Base-by-base conservation (phyloP, 345 rosid genomes). In the Eucalyptus leucophloia region DNA sequence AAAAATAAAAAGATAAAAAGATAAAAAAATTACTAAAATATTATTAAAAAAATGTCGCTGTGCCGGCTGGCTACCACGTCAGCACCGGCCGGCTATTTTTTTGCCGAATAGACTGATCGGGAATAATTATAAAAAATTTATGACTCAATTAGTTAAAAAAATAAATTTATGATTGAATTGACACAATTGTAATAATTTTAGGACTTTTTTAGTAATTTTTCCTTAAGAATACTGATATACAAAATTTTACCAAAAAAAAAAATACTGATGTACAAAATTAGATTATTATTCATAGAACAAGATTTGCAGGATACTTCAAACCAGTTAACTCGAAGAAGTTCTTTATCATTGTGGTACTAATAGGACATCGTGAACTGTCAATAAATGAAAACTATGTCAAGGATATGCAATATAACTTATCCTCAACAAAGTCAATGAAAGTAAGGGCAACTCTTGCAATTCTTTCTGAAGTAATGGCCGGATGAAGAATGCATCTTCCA, bases 1-100 rank as follows among this genome's bases (percentile, higher is more conserved):
- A 47, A 47, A 47, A 11, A n/a, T n/a, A 47, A 45, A 40, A 9
- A 1, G 1, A 45, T 2, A 9, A 9, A 9, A 45, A 0, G 1
- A 47, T 45, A 11, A 47, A 1, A 45, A 47, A 11, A 47, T 47
- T 45, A 45, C 9, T 45, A 45, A 45, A 45, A 45, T 45, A 45
- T 45, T 40, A 40, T 40, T 40, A 40, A 40, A 40, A 40, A 40
- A 40, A n/a, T n/a, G n/a, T n/a, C n/a, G n/a, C n/a, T n/a, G 40
- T 40, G 5, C 40, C 5, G 40, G 40, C 40, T 40, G 40, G 40
- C 5, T 40, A 5, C 40, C 40, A 40, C 5, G 40, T 40, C 40
- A 40, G 40, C 40, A 40, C 40, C 40, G 40, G 5, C 40, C 40
- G 40, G 40, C 40, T 40, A 40, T 40, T 40, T 40, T 40, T 40